Percentiles rank a stretch among this genome's conserved stretches.
phyloP scores from a whole-genome alignment of 2,329 filamentous ascomycete species.

The Calonectria fujianensis region DNA sequence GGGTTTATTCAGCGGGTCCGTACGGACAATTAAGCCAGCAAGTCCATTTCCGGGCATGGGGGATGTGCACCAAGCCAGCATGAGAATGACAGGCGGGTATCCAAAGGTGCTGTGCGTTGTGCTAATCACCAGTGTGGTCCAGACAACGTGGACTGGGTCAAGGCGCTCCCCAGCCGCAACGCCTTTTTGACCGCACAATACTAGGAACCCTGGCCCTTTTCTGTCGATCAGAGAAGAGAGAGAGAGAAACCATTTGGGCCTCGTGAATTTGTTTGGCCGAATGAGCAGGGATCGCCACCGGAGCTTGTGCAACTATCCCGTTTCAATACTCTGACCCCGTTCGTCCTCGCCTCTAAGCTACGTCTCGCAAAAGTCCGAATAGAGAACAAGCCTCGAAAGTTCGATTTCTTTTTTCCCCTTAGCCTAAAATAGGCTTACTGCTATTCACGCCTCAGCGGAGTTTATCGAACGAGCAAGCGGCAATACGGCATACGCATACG shows the following conservation, averaged over 20 bases:
- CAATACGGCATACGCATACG: slow-evolving; percentile 16
- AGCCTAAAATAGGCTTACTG: slow-evolving; percentile 15
- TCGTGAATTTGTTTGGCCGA: slow-evolving; percentile 11
- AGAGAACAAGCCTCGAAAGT: slow-evolving; percentile 18
- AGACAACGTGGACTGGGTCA: slow-evolving; percentile 29
- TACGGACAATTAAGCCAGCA: slow-evolving; percentile 7
- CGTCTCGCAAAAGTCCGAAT: slow-evolving; percentile 5
- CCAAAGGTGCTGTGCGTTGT: slow-evolving; percentile 1
- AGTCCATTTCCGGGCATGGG: slow-evolving; percentile 2
- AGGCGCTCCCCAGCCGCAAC: background rate
- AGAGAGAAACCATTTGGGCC: slow-evolving; percentile 24
- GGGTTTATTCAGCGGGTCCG: slow-evolving; percentile 42
- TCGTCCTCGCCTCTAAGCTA: slow-evolving; percentile 33
- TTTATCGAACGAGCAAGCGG: slow-evolving; percentile 16
- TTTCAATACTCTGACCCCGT: slow-evolving; percentile 23
- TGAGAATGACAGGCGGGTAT: background rate
- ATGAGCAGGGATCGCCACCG: slow-evolving; percentile 24
- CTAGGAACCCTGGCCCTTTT: slow-evolving; percentile 25
- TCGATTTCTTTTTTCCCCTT: slow-evolving; percentile 14
- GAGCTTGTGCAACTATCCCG: slow-evolving; percentile 28
- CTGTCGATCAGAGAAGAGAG: slow-evolving; percentile 11
- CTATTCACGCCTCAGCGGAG: slow-evolving; percentile 3
- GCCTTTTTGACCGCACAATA: slow-evolving; percentile 32
- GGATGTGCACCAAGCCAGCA: slow-evolving; percentile 9
- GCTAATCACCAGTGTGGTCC: slow-evolving; percentile 25